Percentiles rank a stretch among this genome's conserved stretches.
Evolutionary conservation across 2,329 filamentous ascomycete species (phyloP).

Genomic region (Fulvia fulva): DNA sequence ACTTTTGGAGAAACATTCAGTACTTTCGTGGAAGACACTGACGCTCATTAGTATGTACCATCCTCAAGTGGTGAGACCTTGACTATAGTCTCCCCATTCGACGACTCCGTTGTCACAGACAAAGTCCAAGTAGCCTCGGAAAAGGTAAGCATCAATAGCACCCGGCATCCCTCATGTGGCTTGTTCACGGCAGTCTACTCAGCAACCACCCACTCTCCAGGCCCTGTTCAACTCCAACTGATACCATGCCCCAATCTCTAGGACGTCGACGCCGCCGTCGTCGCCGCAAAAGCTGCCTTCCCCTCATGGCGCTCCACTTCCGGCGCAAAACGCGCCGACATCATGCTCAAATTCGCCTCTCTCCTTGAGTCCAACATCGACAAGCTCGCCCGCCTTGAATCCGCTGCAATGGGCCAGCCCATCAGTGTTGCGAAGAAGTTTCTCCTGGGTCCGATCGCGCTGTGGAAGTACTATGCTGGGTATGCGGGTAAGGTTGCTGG

Average conservation of each 20-base stretch:
- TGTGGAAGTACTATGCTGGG: constrained; percentile 30
- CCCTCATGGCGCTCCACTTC: constrained; percentile 61
- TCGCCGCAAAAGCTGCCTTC: constrained; percentile 62
- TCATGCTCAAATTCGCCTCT: constrained; percentile 63
- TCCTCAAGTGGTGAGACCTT: constrained; percentile 42
- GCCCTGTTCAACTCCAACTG: too few species aligned
- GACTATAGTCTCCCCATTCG: constrained; percentile 48
- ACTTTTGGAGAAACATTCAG: neutral
- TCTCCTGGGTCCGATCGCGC: constrained; percentile 21
- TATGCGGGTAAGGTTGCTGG: constrained; percentile 28
- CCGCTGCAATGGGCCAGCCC: constrained; percentile 51
- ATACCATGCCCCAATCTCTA: too few species aligned
- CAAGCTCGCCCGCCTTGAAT: constrained; percentile 59
- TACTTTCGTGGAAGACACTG: neutral
- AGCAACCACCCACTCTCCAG: too few species aligned
- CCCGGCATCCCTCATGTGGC: too few species aligned
- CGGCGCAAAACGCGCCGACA: constrained; percentile 59
- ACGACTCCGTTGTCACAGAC: constrained; percentile 48
- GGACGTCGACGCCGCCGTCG: constrained; percentile 54
- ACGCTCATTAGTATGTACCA: constrained; percentile 11
- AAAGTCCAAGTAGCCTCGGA: constrained; percentile 50
- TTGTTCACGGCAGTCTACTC: too few species aligned
- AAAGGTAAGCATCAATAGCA: too few species aligned
- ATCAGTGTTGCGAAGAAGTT: constrained; percentile 32
- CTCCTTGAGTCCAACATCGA: constrained; percentile 37